These are phyloP conservation scores for Kondoa subrosea DNA, from an alignment of 768 basidiomycete species.

Conservation along the genomic window DNA sequence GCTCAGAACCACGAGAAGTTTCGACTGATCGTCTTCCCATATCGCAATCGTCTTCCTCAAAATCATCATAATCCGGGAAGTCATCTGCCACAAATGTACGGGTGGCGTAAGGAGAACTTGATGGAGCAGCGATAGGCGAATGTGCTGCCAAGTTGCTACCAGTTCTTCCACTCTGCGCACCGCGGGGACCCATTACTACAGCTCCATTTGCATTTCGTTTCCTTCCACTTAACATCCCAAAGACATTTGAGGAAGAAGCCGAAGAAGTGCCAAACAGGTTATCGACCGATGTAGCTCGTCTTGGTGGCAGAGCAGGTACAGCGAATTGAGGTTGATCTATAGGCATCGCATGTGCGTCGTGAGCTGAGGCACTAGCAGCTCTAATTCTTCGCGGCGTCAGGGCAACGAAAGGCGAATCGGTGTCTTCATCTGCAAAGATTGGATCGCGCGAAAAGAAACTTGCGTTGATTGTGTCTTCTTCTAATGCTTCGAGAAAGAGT, in stretches of 20 bases:
- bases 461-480: neutral
- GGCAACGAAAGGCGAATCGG: neutral
- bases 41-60: conserved; percentile 18
- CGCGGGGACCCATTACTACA: conserved; percentile 19
- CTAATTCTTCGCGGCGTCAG: neutral
- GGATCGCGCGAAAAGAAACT: neutral
- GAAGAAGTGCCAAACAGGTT: neutral
- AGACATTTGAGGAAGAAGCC: conserved; percentile 3
- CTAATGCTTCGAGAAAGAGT: conserved; percentile 3
- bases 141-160: conserved; percentile 16
- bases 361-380: neutral
- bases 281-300: neutral
- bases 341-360: neutral
- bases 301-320: neutral
- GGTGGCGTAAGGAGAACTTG: conserved; percentile 4
- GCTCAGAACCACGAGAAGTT: conserved; percentile 6
- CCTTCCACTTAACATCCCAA: conserved; percentile 19
- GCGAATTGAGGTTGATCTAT: neutral
- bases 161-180: neutral
- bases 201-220: conserved; percentile 27
- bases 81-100: neutral
- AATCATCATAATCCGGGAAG: conserved; percentile 18
- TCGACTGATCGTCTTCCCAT: conserved; percentile 17
- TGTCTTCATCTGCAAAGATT: neutral
- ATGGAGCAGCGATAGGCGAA: conserved; percentile 20